Evolutionary conservation across 2,329 filamentous ascomycete species (phyloP).

Genomic region (Stagonosporopsis vannaccii): DNA sequence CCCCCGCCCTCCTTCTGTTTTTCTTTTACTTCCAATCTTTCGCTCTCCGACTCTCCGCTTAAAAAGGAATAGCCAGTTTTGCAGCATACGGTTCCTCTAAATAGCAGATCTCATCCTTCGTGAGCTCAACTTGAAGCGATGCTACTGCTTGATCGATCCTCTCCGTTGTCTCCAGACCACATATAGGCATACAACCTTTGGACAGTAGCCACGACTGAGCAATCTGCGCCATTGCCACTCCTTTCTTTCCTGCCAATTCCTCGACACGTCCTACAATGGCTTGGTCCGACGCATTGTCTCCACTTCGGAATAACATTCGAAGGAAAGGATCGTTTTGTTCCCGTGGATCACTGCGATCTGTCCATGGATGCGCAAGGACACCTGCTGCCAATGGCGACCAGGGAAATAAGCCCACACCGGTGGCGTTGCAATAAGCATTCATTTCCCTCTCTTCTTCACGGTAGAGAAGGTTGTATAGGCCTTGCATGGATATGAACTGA

Average conservation of each 20-base stretch:
- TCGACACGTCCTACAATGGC: conserved; percentile 61
- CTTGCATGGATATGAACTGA: conserved; percentile 57
- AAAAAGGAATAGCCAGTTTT: too few relatives aligned
- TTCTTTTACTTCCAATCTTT: too few relatives aligned
- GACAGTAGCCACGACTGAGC: conserved; percentile 30
- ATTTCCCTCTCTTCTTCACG: conserved; percentile 58
- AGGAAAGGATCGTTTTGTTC: background rate
- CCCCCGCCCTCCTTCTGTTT: too few relatives aligned
- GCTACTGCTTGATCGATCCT: conserved; percentile 29
- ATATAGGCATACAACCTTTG: conserved; percentile 30
- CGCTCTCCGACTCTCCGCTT: too few relatives aligned
- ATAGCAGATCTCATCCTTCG: background rate
- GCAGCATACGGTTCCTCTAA: background rate
- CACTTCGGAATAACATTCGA: conserved; percentile 33
- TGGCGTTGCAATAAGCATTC: conserved; percentile 43
- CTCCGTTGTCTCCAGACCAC: conserved; percentile 27
- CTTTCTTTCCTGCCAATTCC: conserved; percentile 61
- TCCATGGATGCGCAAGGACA: conserved; percentile 45
- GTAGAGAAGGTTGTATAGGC: conserved; percentile 56
- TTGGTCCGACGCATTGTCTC: conserved; percentile 46
- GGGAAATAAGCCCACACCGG: conserved; percentile 43
- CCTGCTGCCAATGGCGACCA: conserved; percentile 41
- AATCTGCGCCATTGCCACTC: conserved; percentile 66
- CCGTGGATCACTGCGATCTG: background rate
- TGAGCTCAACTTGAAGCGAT: background rate